Base-by-base conservation (phyloP, 306 rosid species). In the Albizia julibrissin region DNA sequence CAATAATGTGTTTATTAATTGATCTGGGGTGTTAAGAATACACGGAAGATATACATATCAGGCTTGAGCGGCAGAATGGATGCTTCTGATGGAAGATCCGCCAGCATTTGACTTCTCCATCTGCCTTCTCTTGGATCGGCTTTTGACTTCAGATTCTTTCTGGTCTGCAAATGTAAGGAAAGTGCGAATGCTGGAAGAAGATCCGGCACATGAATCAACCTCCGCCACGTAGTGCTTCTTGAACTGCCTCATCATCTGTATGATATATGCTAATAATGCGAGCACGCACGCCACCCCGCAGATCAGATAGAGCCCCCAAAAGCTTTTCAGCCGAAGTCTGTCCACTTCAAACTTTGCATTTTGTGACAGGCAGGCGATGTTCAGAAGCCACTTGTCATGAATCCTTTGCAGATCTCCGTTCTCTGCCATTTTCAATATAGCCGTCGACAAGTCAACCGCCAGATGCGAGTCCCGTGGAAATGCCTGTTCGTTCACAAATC, bases 321-420 rank as follows among this genome's bases (percentile, higher is more conserved):
- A 96, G 90, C 99, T 96, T 62, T 74, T 82, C 1, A 96, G 97
- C 47, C 83, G 68, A 46, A 96, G 97, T 31, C 91, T 90, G 85
- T 96, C 93, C 80, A 90, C 92, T 85, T 88, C 93, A 18, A 89
- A 65, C 82, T 88, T 89, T 61, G 97, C 52, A 29, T 87, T 86
- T 67, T 88, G 97, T 71, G 97, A 83, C 52, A 91, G 77, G 84
- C 99, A 96, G 14, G 97, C 91, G 22, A 90, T 90, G 49, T 89
- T 85, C 81, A 61, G 69, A 14, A 96, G 94, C 99, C 99, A 96
- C 74, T 96, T 96, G 90, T 96, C 99, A 82, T 91, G 98, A 79
- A 96, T 96, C 88, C 97, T 92, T 80, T 94, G 93, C 19, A 96
- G 85, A 71, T 94, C 99, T 56, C 99, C 99, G 59, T 75, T 90